Base-by-base conservation (phyloP, 805 yeast genomes). In the Aciculoconidium aculeatum region DNA sequence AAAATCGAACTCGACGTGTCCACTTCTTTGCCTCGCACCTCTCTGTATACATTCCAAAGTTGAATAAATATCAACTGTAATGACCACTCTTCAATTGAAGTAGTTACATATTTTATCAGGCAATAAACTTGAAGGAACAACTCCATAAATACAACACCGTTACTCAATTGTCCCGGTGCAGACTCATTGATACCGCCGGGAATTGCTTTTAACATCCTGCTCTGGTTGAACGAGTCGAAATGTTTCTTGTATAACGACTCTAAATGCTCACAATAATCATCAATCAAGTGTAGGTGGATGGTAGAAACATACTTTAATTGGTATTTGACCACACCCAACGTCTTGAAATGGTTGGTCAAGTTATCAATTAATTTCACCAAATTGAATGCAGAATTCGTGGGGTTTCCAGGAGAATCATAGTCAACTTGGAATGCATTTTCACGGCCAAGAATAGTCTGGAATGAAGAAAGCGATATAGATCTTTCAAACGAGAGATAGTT, bases 311-410 rank as follows among this genome's bases (percentile, higher is more conserved):
- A 77, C 39, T 69, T 65, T 32, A 76, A 56, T 36, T 78, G 77
- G 39, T 65, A 72, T 25, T 68, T 67, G 11, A 70, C 66, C 14
- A 67, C 51, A 15, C 63, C 62, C 37, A 77, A 60, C 15, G 76
- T 61, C 20, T 59, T 58, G 52, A 75, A 76, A 37, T 72, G 76
- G 10, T 60, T 59, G 3, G 78, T 75, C 30, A 77, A 61, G 25
- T 70, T 69, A 38, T 75, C 75, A 13, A 81, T 52, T 23, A 82
- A 49, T 41, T 75, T 76, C 23, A 65, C 65, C 36, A 81, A 49
- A 27, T 73, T 70, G 21, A 67, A 59, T 0, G 87, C 75, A 1
- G 85, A 72, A 37, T 69, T 69, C 0, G 86, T 79, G 0, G 90
- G 87, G 12, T 20, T 32, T 13, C 26, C 43, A 19, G 48, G 50